These are phyloP conservation scores for Blastocystis sp. DNA, from an alignment of 352 stramenopile species.

Conservation along the genomic window DNA sequence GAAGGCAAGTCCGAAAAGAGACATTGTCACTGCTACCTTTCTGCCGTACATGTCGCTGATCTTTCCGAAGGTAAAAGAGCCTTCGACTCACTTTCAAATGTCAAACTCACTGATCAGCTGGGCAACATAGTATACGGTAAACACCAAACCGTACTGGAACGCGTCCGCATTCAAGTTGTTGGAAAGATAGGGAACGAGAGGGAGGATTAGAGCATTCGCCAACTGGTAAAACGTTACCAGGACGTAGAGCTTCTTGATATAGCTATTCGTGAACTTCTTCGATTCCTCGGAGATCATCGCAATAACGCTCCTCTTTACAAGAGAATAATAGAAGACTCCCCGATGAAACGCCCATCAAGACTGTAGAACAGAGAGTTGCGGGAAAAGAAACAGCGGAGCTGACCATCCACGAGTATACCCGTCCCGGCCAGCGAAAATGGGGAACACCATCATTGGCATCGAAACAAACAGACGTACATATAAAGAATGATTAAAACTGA, in stretches of 20 bases:
- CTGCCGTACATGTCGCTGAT: constrained; percentile 48
- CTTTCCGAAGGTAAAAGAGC: constrained; percentile 32
- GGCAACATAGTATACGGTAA: constrained; percentile 61
- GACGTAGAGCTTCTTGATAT: constrained; percentile 47
- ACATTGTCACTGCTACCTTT: background rate
- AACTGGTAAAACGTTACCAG: constrained; percentile 47
- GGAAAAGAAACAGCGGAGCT: background rate
- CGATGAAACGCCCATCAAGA: background rate
- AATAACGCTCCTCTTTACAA: background rate
- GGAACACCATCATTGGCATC: background rate
- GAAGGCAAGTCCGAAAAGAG: constrained; percentile 9
- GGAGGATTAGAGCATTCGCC: constrained; percentile 46
- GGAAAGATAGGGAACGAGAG: constrained; percentile 46
- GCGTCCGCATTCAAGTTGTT: constrained; percentile 46
- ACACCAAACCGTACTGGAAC: constrained; percentile 27
- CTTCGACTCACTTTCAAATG: background rate
- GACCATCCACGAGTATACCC: no score
- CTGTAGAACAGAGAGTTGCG: background rate
- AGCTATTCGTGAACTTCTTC: constrained; percentile 4
- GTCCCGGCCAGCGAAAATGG: no score
- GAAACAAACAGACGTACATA: constrained; percentile 35
- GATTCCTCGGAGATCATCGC: constrained; percentile 10
- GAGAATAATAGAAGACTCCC: background rate
- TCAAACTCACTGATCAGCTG: constrained; percentile 45
- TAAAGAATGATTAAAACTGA: constrained; percentile 29